phyloP scores from a whole-genome alignment of 78 protist genomes.

The Dictyostelium firmibasis region DNA sequence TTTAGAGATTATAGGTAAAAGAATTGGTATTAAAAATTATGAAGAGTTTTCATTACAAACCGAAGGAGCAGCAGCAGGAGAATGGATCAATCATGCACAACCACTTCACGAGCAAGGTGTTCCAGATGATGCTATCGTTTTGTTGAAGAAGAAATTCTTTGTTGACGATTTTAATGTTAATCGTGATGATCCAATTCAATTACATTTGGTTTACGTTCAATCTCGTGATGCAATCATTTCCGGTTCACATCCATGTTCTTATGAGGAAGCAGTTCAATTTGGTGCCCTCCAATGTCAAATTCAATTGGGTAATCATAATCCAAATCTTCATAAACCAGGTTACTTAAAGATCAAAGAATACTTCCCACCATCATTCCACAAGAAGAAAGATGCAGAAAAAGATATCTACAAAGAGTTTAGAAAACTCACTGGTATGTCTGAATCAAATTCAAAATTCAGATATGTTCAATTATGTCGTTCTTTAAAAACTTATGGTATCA shows the following conservation, averaged over 20 bases:
- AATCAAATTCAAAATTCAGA: conserved; percentile 86
- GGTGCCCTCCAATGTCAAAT: conserved; percentile 88
- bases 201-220: conserved; percentile 79
- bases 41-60: conserved; percentile 88
- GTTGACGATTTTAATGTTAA: conserved; percentile 79
- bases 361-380: conserved; percentile 80
- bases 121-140: conserved; percentile 48
- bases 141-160: conserved; percentile 80
- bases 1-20: conserved; percentile 63
- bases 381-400: conserved; percentile 81
- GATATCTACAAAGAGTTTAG: conserved; percentile 82
- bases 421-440: conserved; percentile 84
- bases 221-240: conserved; percentile 86
- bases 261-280: conserved; percentile 87
- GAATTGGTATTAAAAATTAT: conserved; percentile 83
- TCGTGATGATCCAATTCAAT: conserved; percentile 78
- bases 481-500: conserved; percentile 92
- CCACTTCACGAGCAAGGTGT: conserved; percentile 85
- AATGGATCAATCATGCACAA: conserved; percentile 71
- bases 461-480: conserved; percentile 89
- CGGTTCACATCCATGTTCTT: conserved; percentile 85
- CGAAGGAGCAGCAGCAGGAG: conserved; percentile 43
- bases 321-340: conserved; percentile 68
- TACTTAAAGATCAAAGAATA: conserved; percentile 70
- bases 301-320: conserved; percentile 83